Base-by-base conservation (phyloP, 495 filamentous ascomycete species). In the Opeltia flavorubescens region DNA sequence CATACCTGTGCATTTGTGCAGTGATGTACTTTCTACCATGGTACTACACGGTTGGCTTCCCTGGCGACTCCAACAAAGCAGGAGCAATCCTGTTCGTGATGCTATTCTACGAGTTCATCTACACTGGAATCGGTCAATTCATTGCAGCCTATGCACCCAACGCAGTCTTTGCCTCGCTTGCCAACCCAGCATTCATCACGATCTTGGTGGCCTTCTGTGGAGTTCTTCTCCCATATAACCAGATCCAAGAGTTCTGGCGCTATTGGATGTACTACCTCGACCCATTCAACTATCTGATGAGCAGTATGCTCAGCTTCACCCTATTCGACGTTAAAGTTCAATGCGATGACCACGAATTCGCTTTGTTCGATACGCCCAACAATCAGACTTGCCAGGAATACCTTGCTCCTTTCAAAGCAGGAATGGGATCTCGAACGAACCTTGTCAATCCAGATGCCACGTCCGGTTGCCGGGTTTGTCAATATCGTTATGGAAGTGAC, bases 241-340 rank as follows among this genome's bases (percentile, higher is more conserved):
- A 64, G 7, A 57, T 83, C 9, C 70, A 73, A 1, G 63, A 66
- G 35, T 83, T 83, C 58, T 83, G 76, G 72, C 60, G 64, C 26
- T 65, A 65, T n/a, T 84, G 80, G 76, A 76, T 85, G 66, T 85
- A 85, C 57, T 76, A 69, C 59, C 66, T 79, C 34, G 74, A 71
- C 1, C 79, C 79, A 0, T 81, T 82, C 58, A 68, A 71, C 29
- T 82, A 80, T 51, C 63, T 82, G n/a, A 48, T 83, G 1, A 71
- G 74, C 41, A 74, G 66, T 0, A 64, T 81, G 25, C 48, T 83
- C 13, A 47, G 30, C 2, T 35, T 33, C 4, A 71, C 73, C 11
- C 68, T 65, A 5, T 60, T 76, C 40, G 65, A 71, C 2, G 55
- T 66, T 3, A 40, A 50, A 0, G 67, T 78, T 27, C 44, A 53